Percentiles rank a stretch among this genome's conserved stretches.
These are phyloP conservation scores for Rhytidiadelphus loreus DNA, from an alignment of 225 moss, liverwort and hornwort species.

Conservation along the genomic window DNA sequence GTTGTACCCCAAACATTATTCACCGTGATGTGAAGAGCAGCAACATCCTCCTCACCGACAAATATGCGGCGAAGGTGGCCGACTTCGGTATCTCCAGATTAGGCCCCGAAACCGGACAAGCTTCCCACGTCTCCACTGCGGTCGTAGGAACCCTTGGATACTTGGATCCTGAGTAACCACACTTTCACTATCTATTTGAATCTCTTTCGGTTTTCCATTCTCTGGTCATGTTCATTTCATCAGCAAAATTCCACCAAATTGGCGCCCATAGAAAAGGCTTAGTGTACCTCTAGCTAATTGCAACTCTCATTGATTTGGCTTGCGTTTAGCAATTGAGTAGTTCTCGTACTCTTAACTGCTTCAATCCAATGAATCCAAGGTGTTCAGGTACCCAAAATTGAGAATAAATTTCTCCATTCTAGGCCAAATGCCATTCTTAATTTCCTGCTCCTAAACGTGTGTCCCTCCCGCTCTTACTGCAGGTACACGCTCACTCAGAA, in stretches of 20 bases:
- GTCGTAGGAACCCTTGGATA: conserved; percentile 53
- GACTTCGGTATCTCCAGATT: conserved; percentile 56
- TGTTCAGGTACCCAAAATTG: not conserved
- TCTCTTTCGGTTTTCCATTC: not conserved
- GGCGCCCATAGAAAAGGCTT: no score
- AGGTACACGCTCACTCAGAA: not conserved
- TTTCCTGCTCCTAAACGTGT: not conserved
- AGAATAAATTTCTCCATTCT: not conserved
- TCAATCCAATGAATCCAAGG: not conserved
- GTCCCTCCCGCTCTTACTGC: not conserved
- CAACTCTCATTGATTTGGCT: no score
- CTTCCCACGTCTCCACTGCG: conserved; percentile 37
- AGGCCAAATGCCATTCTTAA: not conserved
- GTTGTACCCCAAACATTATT: conserved; percentile 31
- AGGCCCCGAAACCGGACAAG: conserved; percentile 18
- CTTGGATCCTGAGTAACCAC: conserved; percentile 44
- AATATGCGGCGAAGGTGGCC: conserved; percentile 37
- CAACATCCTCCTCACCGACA: conserved; percentile 58
- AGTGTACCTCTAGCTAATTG: not conserved
- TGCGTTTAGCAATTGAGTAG: no score
- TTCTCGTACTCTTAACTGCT: not conserved
- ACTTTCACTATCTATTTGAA: not conserved
- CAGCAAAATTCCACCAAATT: not conserved
- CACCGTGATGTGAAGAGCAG: conserved; percentile 61
- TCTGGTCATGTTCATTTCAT: not conserved